These are phyloP conservation scores for Centella asiatica DNA, from an alignment of 129 eudicot species.

Conservation along the genomic window DNA sequence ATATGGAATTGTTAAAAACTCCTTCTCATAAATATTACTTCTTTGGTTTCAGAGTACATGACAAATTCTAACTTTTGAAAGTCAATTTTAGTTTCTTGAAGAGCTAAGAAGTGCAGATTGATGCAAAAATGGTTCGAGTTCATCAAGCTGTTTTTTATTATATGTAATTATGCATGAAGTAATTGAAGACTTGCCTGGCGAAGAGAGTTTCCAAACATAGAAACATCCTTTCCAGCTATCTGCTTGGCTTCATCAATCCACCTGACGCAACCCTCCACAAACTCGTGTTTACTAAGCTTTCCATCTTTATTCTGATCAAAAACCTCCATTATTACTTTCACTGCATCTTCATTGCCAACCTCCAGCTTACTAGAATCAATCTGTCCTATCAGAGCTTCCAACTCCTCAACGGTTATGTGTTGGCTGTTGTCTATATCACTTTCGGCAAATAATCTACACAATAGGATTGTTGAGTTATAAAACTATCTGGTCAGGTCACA, in stretches of 20 bases:
- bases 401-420: slow-evolving; percentile 15
- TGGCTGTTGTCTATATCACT: slow-evolving; percentile 16
- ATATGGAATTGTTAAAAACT: too few relatives aligned
- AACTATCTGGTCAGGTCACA: too few relatives aligned
- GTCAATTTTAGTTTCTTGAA: too few relatives aligned
- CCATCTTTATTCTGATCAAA: slow-evolving; percentile 18
- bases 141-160: too few relatives aligned
- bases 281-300: slow-evolving; percentile 17
- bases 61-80: too few relatives aligned
- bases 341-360: slow-evolving; percentile 22
- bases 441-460: slow-evolving; percentile 17
- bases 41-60: too few relatives aligned
- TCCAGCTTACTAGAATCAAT: slow-evolving; percentile 15
- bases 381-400: slow-evolving; percentile 19
- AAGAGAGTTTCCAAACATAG: background rate
- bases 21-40: too few relatives aligned
- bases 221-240: slow-evolving; percentile 13
- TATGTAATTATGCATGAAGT: background rate
- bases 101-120: too few relatives aligned
- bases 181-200: slow-evolving; percentile 13
- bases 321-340: slow-evolving; percentile 13
- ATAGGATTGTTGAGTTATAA: background rate
- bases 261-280: slow-evolving; percentile 18
- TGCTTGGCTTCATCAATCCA: slow-evolving; percentile 20
- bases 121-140: too few relatives aligned